phyloP scores from a whole-genome alignment of 768 basidiomycete species.

The Leccinum rimulosum region DNA sequence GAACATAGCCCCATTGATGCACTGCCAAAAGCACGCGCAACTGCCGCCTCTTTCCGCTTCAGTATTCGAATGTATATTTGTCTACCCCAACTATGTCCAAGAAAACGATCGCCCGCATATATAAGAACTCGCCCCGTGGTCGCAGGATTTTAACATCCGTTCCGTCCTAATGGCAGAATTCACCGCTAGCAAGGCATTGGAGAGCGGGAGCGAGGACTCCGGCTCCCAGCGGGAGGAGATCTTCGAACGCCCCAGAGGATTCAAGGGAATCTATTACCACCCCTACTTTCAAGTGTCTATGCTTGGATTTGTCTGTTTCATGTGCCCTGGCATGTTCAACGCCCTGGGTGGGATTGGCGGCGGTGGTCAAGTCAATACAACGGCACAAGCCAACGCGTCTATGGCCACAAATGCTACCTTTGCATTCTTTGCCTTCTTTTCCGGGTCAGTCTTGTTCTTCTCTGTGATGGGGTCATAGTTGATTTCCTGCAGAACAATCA shows the following conservation, averaged over 20 bases:
- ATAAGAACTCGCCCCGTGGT: constrained; percentile 15
- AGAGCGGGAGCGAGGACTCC: constrained; percentile 29
- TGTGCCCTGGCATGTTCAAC: constrained; percentile 72
- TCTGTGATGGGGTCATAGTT: neutral
- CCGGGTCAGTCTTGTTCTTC: constrained; percentile 49
- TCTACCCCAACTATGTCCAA: constrained; percentile 14
- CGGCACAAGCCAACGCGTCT: constrained; percentile 70
- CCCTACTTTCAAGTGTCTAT: constrained; percentile 45
- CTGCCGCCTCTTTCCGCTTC: neutral
- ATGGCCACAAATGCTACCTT: constrained; percentile 66
- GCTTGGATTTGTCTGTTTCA: constrained; percentile 66
- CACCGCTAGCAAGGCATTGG: constrained; percentile 20
- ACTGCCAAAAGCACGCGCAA: neutral
- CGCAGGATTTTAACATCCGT: neutral
- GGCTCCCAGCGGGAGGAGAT: constrained; percentile 29
- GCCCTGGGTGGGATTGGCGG: constrained; percentile 77
- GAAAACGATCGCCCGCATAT: neutral
- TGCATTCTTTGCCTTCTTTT: constrained; percentile 60
- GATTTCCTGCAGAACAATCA: constrained; percentile 53
- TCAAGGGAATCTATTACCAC: constrained; percentile 57
- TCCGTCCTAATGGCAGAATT: constrained; percentile 16
- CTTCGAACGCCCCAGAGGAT: constrained; percentile 48
- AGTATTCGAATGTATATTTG: neutral
- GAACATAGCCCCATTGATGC: neutral
- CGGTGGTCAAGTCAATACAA: constrained; percentile 68